A percentile compares a stretch with the other conserved stretches of the same genome.
These are phyloP conservation scores for Fusarium circinatum DNA, from an alignment of 2,329 filamentous ascomycete genomes.

Conservation along the genomic window DNA sequence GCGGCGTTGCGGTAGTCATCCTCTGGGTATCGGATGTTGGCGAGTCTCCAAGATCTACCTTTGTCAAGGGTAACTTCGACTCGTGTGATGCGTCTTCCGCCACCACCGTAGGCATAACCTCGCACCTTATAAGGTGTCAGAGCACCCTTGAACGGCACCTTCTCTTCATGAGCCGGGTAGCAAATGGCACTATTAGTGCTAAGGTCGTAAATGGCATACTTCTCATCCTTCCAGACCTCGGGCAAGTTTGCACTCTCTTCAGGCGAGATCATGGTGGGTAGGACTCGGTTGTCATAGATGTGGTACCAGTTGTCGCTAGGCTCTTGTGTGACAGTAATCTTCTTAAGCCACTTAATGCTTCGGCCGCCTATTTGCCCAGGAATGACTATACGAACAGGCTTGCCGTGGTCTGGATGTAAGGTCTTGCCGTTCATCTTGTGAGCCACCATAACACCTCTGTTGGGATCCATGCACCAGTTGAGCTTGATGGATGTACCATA, in stretches of 20 bases:
- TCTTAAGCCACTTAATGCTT: conserved; percentile 93
- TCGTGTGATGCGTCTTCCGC: conserved; percentile 83
- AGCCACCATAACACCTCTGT: conserved; percentile 85
- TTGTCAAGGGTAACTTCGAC: conserved; percentile 87
- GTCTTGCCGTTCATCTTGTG: conserved; percentile 91
- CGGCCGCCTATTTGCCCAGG: conserved; percentile 92
- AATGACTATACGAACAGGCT: conserved; percentile 83
- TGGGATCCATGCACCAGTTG: conserved; percentile 86
- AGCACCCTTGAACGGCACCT: conserved; percentile 60
- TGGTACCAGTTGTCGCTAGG: conserved; percentile 97
- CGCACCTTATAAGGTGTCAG: conserved; percentile 70
- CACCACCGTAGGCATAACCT: conserved; percentile 90
- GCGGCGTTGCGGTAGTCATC: conserved; percentile 78
- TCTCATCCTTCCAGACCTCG: conserved; percentile 86
- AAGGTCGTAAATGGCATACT: conserved; percentile 92
- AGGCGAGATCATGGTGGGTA: conserved; percentile 87
- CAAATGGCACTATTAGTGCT: conserved; percentile 87
- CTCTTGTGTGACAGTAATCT: conserved; percentile 77
- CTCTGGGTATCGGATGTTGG: conserved; percentile 83
- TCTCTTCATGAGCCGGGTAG: conserved; percentile 82
- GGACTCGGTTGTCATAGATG: conserved; percentile 89
- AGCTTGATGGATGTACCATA: conserved; percentile 91
- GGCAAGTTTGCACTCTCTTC: conserved; percentile 80
- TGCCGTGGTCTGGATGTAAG: conserved; percentile 85
- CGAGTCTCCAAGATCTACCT: conserved; percentile 81